These are phyloP conservation scores for Lavandula angustifolia DNA, from an alignment of 257 asterid species.

Conservation along the genomic window DNA sequence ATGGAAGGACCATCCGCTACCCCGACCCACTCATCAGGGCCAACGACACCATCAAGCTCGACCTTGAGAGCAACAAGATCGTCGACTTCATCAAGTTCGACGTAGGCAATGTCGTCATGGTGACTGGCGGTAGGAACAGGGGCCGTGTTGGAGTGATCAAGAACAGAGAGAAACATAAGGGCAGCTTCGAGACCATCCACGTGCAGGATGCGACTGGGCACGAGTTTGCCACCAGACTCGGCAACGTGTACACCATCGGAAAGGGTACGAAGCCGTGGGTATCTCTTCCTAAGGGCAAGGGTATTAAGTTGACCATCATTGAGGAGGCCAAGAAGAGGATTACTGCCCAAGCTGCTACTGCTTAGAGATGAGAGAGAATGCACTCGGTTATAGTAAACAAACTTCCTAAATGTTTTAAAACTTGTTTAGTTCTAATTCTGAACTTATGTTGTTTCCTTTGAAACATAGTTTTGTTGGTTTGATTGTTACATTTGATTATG, in stretches of 20 bases:
- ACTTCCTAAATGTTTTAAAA: too few relatives aligned
- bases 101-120: constrained; percentile 76
- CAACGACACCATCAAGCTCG: constrained; percentile 69
- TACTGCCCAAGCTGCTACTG: too few relatives aligned
- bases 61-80: constrained; percentile 56
- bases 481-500: too few relatives aligned
- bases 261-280: constrained; percentile 78
- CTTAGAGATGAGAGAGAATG: too few relatives aligned
- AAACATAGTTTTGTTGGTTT: too few relatives aligned
- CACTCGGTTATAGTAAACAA: too few relatives aligned
- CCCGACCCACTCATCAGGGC: constrained; percentile 78
- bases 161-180: constrained; percentile 78
- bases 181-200: constrained; percentile 70
- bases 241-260: constrained; percentile 68
- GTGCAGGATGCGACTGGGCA: constrained; percentile 67
- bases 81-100: constrained; percentile 71
- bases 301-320: constrained; percentile 60
- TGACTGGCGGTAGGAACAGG: constrained; percentile 82
- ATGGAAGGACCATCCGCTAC: constrained; percentile 73
- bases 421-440: too few relatives aligned
- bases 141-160: constrained; percentile 74
- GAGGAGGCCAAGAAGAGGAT: constrained; percentile 45
- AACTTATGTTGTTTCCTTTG: too few relatives aligned
- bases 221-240: constrained; percentile 71
- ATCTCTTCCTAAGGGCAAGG: constrained; percentile 79